Conservation (phyloP, 768 basidiomycete genomes). For the Coprinopsis cinerea region DNA sequence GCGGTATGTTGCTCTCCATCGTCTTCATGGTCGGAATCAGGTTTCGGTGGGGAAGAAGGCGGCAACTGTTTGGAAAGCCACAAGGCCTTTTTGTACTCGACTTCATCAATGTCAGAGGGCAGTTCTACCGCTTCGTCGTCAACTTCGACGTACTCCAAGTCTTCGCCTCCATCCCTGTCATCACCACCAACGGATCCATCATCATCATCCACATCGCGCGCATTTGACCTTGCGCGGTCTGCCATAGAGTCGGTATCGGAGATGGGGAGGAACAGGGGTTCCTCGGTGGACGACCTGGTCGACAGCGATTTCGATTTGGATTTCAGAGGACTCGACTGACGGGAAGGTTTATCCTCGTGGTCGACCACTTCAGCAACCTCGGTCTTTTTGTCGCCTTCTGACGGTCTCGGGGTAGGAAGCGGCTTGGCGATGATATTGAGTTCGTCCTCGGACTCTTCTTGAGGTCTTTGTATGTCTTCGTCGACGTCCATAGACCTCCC, state of each 20-base stretch:
- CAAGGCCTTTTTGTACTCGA: not conserved
- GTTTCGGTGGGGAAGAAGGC: too few relatives aligned
- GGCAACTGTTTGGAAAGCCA: not conserved
- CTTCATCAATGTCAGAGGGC: conserved; percentile 1
- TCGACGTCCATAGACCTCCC: too few relatives aligned
- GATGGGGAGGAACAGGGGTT: not conserved
- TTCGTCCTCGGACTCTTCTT: too few relatives aligned
- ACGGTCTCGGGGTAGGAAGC: too few relatives aligned
- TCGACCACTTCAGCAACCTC: not conserved
- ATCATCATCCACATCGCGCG: not conserved
- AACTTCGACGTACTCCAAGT: not conserved
- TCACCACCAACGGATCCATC: too few relatives aligned
- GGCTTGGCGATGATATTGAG: too few relatives aligned
- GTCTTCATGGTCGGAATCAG: too few relatives aligned
- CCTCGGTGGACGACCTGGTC: not conserved
- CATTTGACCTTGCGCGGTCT: not conserved
- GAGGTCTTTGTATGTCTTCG: too few relatives aligned
- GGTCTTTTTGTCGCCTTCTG: too few relatives aligned
- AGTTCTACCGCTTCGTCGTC: not conserved
- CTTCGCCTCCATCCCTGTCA: not conserved
- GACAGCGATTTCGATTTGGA: not conserved
- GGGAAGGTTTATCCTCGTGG: not conserved
- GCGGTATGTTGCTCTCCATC: too few relatives aligned
- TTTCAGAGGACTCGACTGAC: too few relatives aligned
- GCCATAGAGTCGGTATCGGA: not conserved